Evolutionary conservation across 2,329 filamentous ascomycete genomes (phyloP), one percentile per base, ranked within the genome.

Genomic region (Rhexocercosporidium sp.): DNA sequence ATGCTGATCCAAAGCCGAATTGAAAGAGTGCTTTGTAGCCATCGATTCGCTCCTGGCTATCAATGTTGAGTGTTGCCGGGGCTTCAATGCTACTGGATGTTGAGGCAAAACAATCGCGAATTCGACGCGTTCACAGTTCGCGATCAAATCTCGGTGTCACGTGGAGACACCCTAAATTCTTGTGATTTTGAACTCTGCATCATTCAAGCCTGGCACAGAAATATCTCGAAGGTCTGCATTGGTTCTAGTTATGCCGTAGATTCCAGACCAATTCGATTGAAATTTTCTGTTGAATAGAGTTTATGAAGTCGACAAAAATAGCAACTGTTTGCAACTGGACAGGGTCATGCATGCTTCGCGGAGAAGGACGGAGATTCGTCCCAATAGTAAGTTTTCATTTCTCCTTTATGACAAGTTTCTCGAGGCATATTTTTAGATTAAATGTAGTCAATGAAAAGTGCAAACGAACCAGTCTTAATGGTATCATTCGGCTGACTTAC

Each of bases 121-220:
- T 14, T 44, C 7, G 54, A 57, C 54, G 54, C 54, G 54, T 39
- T 34, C 12, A 1, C 4, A 18, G 8, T 4, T 39, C 54, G 54
- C 54, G 54, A 7, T 57, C 54, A 39, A 57, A 8, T 39, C 54
- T 27, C 54, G 54, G 22, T 11, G 31, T 57, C 54, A 57, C 54
- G 54, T 57, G 54, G 6, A 18, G 6, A n/a, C 18, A 7, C 20
- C n/a, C 7, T n/a, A n/a, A 47, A 12, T 12, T 7, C 9, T 47
- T 47, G 18, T 1, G n/a, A 25, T 14, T 22, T 20, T 5, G n/a
- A 12, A 1, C 12, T 22, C 6, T n/a, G 12, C 16, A n/a, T n/a
- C 12, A 9, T 25, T 22, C 20, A 11, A 47, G n/a, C 6, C 20
- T 47, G 39, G 18, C n/a, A 20, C 34, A 37, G 8, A 37, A 11